Base-by-base conservation (phyloP, 257 asterid genomes). In the Solanum gracilifrons region DNA sequence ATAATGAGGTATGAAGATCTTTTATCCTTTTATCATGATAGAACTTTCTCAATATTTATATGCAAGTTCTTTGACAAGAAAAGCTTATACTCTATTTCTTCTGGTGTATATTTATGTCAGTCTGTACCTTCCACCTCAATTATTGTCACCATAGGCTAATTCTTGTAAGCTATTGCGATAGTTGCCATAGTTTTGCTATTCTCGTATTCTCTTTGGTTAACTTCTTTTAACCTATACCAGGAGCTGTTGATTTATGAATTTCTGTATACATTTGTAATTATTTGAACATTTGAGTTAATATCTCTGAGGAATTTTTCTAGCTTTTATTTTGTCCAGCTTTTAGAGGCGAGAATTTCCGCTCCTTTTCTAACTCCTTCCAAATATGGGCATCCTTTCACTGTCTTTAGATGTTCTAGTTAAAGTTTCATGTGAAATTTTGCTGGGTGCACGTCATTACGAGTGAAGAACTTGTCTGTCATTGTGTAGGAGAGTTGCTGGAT, bases 1-100 rank as follows among this genome's bases (percentile, higher is more conserved):
- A 92, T 92, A 90, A 93, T 93, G 92, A 95, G 99, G 98, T 97
- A 93, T 94, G 92, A 89, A 48, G 85, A 91, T 89, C 91, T 93
- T 90, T 75, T 90, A 87, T 88, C 89, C 91, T 92, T 87, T 92
- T 88, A 51, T 85, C 62, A 60, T 37, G 36, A 15, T 21, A 8
- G 69, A 48, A 9, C 39, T 29, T 48, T 23, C 85, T 82, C 21
- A 7, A 16, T 51, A 27, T 86, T 18, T 23, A 48, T 68, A 36
- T 79, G 84, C 33, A 84, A 41, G 10, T 48, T 87, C 69, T 18
- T 29, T 82, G 69, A 82, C 20, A 20, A 31, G 68, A 46, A 31
- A 82, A 20, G 43, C n/a, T 48, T 33, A 18, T 48, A 46, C 20
- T 46, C 20, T n/a, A 5, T 82, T 16, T 48, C 68, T 48, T 48